Base-by-base conservation (phyloP, 495 filamentous ascomycete genomes). In the Aspergillus haitiensis region DNA sequence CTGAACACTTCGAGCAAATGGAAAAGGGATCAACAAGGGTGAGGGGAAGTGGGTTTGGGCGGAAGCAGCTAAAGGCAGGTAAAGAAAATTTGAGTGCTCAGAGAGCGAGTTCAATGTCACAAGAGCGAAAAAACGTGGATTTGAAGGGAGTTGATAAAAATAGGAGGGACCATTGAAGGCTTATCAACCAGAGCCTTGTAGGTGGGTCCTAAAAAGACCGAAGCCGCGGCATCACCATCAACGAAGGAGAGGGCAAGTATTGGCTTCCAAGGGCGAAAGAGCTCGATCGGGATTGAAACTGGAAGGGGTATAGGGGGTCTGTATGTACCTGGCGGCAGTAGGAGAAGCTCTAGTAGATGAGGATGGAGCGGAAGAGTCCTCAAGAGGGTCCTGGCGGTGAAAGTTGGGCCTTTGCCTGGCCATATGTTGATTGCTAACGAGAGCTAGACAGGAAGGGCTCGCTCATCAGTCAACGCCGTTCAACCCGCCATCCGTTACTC, bases 401-500 rank as follows among this genome's bases (percentile, higher is more conserved):
- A 67, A 61, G 67, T 68, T 72, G 67, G 75, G 72, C 72, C 73
- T 76, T 76, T 74, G 75, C 64, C 75, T 80, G 75, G 77, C 77
- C 77, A 80, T 80, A 80, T 75, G 77, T 78, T 74, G 71, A 69
- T 70, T 65, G 72, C 62, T 77, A 67, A 66, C 59, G 65, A 66
- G 62, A 68, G 67, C 64, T 73, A 39, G 65, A 67, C 71, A 63
- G 58, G 59, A 70, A 70, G 59, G 64, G 67, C 59, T 67, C 67
- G 66, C 62, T 73, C 64, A 67, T 67, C 62, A 61, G 44, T 71
- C 55, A 61, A 69, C 68, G 69, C 75, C 71, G 72, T 66, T 75
- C 69, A 77, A 72, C 71, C 75, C 75, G 79, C 79, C 79, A 82
- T 81, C 65, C 75, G 76, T 70, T 70, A 58, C 68, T 71, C 64